Conservation (phyloP, 2,329 filamentous ascomycete species). For the Cytospora piceae region DNA sequence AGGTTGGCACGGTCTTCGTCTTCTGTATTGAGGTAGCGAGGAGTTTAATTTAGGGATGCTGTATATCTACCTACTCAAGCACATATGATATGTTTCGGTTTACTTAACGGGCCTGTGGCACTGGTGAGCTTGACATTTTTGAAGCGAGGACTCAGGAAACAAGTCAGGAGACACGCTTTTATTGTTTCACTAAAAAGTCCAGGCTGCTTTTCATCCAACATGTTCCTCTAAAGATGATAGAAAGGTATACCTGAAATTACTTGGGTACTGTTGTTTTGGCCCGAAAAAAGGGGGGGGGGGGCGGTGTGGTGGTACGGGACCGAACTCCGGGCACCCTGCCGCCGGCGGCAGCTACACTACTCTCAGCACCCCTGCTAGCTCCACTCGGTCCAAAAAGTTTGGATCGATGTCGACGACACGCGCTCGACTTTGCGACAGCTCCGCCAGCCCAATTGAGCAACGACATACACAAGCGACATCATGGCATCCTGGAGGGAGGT, state of each 20-base stretch:
- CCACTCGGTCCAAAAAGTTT: conserved; percentile 26
- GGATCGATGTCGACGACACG: conserved; percentile 24
- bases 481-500: conserved; percentile 50
- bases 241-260: too few species aligned
- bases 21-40: conserved; percentile 18
- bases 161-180: background rate
- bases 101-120: background rate
- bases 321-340: background rate
- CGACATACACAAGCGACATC: conserved; percentile 37
- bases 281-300: too few species aligned
- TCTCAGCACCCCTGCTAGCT: background rate
- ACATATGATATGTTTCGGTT: background rate
- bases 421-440: conserved; percentile 16
- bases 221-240: too few species aligned
- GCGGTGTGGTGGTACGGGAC: too few species aligned
- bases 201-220: background rate
- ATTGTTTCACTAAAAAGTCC: background rate
- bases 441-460: conserved; percentile 10
- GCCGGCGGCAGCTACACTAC: background rate
- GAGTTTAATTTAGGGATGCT: conserved; percentile 19
- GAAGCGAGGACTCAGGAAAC: background rate
- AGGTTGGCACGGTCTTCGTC: background rate
- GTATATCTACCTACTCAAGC: conserved; percentile 1
- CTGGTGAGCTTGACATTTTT: background rate
- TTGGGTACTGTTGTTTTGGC: background rate